A percentile compares a stretch with the other conserved stretches of the same genome.
phyloP scores from a whole-genome alignment of 345 rosid species.

The Linum tenue region DNA sequence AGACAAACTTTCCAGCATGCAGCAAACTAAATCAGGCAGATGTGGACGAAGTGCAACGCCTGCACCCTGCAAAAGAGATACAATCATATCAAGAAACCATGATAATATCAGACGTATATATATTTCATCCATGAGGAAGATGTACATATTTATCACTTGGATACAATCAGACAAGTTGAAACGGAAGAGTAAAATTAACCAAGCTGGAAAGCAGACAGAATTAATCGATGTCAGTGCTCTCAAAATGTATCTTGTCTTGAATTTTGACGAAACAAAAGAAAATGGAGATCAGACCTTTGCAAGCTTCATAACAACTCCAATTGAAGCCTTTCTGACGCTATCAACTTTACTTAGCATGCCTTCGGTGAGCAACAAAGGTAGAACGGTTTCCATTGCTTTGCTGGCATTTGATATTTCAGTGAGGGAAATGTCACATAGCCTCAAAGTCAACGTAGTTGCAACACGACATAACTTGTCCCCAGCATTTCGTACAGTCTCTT shows the following conservation, averaged over 20 bases:
- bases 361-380: slow-evolving; percentile 80
- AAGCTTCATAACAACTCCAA: slow-evolving; percentile 92
- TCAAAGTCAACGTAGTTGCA: slow-evolving; percentile 67
- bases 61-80: slow-evolving; percentile 53
- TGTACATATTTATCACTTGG: neutral
- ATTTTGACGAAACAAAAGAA: neutral
- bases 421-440: slow-evolving; percentile 83
- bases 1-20: slow-evolving; percentile 98
- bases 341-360: slow-evolving; percentile 88
- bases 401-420: slow-evolving; percentile 69
- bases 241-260: no score
- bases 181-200: neutral
- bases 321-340: slow-evolving; percentile 81
- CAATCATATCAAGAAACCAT: neutral
- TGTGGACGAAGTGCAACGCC: slow-evolving; percentile 86
- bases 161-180: neutral
- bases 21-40: slow-evolving; percentile 77
- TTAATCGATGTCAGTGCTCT: no score
- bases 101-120: neutral
- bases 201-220: no score
- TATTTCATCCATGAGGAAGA: neutral
- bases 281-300: slow-evolving; percentile 48
- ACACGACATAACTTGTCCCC: slow-evolving; percentile 81
- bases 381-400: slow-evolving; percentile 67
- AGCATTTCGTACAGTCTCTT: slow-evolving; percentile 94